Evolutionary conservation across 768 basidiomycete species (phyloP).

Genomic region (Tephrocybe sp.): DNA sequence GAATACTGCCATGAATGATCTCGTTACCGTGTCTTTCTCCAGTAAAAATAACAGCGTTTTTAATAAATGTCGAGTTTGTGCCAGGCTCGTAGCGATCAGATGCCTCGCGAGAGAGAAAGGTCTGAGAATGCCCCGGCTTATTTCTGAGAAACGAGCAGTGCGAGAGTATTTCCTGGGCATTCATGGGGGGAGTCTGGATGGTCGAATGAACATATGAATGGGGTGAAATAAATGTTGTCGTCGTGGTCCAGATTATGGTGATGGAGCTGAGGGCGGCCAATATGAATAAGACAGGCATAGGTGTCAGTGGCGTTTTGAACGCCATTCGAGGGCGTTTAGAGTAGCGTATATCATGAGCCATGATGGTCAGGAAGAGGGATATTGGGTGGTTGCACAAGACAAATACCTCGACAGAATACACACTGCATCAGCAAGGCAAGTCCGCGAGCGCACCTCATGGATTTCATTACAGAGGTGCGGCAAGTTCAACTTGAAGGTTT

Average conservation of each 20-base stretch:
- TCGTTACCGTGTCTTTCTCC: constrained; percentile 55
- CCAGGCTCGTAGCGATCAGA: constrained; percentile 70
- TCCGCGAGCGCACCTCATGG: constrained; percentile 8
- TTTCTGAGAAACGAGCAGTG: constrained; percentile 52
- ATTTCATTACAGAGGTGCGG: too few relatives aligned
- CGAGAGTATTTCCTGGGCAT: constrained; percentile 33
- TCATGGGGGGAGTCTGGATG: constrained; percentile 18
- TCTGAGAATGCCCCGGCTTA: constrained; percentile 38
- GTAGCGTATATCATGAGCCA: constrained; percentile 18
- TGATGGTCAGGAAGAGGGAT: constrained; percentile 16
- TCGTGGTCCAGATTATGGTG: constrained; percentile 14
- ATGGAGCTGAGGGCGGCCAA: constrained; percentile 14
- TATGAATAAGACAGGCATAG: constrained; percentile 9
- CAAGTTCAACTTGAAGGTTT: too few relatives aligned
- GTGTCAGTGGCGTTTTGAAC: neutral
- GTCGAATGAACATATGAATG: neutral
- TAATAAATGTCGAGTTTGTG: constrained; percentile 64
- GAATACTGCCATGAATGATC: constrained; percentile 58
- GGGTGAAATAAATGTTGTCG: constrained; percentile 7
- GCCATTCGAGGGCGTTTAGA: constrained; percentile 7
- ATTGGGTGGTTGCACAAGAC: neutral
- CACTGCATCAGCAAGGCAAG: constrained; percentile 13
- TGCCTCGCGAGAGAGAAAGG: constrained; percentile 38
- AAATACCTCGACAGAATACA: constrained; percentile 4
- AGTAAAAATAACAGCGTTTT: constrained; percentile 68